Conservation (phyloP, 495 filamentous ascomycete species). For the Neurospora sp. region DNA sequence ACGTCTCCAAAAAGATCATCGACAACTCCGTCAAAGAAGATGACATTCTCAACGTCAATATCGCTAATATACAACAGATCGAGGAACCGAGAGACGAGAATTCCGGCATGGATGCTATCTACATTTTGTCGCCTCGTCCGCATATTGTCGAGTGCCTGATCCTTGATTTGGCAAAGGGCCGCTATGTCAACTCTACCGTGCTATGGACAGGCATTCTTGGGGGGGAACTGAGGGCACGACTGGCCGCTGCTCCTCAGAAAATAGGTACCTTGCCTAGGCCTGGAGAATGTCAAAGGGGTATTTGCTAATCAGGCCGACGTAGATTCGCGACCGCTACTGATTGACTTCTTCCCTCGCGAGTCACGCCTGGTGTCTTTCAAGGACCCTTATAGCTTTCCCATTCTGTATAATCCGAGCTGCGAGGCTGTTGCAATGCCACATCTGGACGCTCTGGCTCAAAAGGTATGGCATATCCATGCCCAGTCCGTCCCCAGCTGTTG, state of each 20-base stretch:
- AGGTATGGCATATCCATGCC: conserved; percentile 43
- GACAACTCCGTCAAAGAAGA: conserved; percentile 85
- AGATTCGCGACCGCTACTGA: conserved; percentile 58
- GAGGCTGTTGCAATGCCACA: conserved; percentile 73
- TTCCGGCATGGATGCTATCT: conserved; percentile 84
- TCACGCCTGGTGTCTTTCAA: conserved; percentile 84
- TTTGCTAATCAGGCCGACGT: background rate
- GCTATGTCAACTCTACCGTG: conserved; percentile 64
- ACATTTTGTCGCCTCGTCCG: conserved; percentile 72
- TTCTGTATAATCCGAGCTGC: conserved; percentile 84
- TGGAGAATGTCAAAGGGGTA: background rate
- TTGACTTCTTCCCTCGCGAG: conserved; percentile 85
- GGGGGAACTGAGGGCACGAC: conserved; percentile 28
- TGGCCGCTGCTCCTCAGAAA: conserved; percentile 53
- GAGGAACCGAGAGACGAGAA: conserved; percentile 73
- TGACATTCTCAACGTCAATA: conserved; percentile 88
- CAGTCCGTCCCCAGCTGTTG: background rate
- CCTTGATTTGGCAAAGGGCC: conserved; percentile 74
- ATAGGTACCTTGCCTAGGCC: conserved; percentile 36
- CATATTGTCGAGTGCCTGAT: conserved; percentile 89
- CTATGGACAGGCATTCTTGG: conserved; percentile 65
- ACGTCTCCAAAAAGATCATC: conserved; percentile 65
- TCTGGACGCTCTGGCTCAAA: conserved; percentile 73
- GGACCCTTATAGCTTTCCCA: conserved; percentile 90
- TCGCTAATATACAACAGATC: conserved; percentile 89